phyloP scores from a whole-genome alignment of 2,329 filamentous ascomycete genomes.

The Xylaria sp. region DNA sequence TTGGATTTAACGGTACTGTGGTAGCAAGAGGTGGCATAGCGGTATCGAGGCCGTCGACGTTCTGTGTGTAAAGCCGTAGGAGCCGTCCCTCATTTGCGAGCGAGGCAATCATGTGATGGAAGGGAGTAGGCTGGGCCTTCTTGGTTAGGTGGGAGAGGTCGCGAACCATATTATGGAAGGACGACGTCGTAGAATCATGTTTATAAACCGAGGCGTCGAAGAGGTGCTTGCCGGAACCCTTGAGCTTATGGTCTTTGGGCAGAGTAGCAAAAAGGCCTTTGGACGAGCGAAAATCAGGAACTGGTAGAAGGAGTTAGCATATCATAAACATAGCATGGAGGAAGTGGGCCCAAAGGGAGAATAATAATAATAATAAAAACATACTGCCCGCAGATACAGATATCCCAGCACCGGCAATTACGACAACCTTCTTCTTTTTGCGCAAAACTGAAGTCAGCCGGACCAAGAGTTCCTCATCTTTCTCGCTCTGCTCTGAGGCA shows the following conservation, averaged over 20 bases:
- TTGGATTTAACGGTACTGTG: constrained; percentile 75
- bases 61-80: constrained; percentile 91
- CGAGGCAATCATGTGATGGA: constrained; percentile 92
- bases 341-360: constrained; percentile 19
- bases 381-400: constrained; percentile 87
- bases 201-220: constrained; percentile 98
- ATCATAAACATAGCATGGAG: constrained; percentile 21
- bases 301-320: constrained; percentile 44
- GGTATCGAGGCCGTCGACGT: constrained; percentile 94
- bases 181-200: constrained; percentile 82
- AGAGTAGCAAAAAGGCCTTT: constrained; percentile 86
- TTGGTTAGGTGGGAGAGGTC: constrained; percentile 79
- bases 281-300: constrained; percentile 94
- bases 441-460: constrained; percentile 74
- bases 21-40: constrained; percentile 79
- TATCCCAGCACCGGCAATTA: constrained; percentile 94
- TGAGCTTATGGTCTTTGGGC: constrained; percentile 85
- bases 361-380: constrained; percentile 7
- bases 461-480: constrained; percentile 63
- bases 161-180: constrained; percentile 96
- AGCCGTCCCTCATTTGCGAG: constrained; percentile 85
- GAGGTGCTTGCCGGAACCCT: constrained; percentile 89
- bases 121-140: constrained; percentile 78
- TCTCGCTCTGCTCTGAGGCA: constrained; percentile 52
- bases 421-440: constrained; percentile 94